Conservation (phyloP, 225 moss, liverwort and hornwort genomes). For the Sphagnum contortum region DNA sequence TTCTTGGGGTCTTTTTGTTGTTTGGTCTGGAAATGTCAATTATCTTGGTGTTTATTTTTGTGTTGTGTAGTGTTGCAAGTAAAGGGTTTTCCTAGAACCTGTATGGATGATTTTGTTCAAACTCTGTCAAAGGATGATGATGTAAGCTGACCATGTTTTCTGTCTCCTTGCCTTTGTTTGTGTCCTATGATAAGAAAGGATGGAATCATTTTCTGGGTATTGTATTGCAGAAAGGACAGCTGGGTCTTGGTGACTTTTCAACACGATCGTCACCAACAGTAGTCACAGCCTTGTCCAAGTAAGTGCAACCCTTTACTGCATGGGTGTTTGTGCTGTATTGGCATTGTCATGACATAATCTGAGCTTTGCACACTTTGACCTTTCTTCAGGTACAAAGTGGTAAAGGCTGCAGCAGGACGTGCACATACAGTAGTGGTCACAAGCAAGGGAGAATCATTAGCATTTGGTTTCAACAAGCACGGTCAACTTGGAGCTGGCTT, state of each 20-base stretch:
- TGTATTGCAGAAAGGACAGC: conserved; percentile 65
- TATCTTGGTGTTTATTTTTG: no score
- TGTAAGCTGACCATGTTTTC: no score
- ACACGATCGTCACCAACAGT: conserved; percentile 76
- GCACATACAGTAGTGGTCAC: conserved; percentile 70
- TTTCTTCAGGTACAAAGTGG: conserved; percentile 58
- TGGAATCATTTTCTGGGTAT: not conserved
- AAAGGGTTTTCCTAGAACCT: no score
- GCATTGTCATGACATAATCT: not conserved
- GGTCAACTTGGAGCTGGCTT: conserved; percentile 78
- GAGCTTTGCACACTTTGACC: not conserved
- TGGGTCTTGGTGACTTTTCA: conserved; percentile 71
- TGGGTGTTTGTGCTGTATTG: conserved; percentile 1
- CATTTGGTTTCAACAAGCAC: conserved; percentile 93
- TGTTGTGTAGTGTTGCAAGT: no score
- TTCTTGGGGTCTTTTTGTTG: no score
- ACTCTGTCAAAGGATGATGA: no score
- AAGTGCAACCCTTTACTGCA: not conserved
- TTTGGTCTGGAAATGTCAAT: no score
- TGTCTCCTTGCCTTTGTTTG: not conserved
- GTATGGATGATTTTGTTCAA: no score
- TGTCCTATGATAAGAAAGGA: not conserved
- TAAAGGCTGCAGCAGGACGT: conserved; percentile 78
- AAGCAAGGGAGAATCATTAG: conserved; percentile 60
- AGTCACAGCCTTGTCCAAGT: conserved; percentile 81